Percentiles rank a stretch among this genome's conserved stretches.
These are phyloP conservation scores for Pharus latifolius DNA, from an alignment of 176 grass and related monocot species.

Conservation along the genomic window DNA sequence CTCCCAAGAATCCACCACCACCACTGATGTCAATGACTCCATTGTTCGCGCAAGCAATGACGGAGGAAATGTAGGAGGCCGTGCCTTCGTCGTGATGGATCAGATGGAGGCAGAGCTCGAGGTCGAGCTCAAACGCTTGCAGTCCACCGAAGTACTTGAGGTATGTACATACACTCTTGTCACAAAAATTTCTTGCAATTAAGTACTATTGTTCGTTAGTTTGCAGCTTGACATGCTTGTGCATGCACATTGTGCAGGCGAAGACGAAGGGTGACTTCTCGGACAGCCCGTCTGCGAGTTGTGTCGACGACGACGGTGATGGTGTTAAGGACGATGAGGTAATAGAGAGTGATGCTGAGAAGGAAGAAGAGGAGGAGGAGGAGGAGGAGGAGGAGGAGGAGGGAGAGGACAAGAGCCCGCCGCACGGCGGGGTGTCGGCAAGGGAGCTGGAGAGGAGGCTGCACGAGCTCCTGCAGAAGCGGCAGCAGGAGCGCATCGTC, in stretches of 20 bases:
- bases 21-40: conserved; percentile 28
- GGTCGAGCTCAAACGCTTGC: conserved; percentile 40
- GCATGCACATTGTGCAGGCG: conserved; percentile 4
- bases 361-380: not conserved
- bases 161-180: not conserved
- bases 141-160: conserved; percentile 25
- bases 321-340: not conserved
- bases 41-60: conserved; percentile 19
- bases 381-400: not conserved
- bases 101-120: conserved; percentile 72
- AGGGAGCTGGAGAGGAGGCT: conserved; percentile 70
- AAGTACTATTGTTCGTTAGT: no score
- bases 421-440: conserved; percentile 66
- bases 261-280: conserved; percentile 2
- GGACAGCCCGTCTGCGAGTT: conserved; percentile 20
- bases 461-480: conserved; percentile 66
- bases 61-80: no score
- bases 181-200: no score
- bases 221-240: not conserved
- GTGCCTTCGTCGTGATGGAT: conserved; percentile 23
- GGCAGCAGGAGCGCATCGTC: conserved; percentile 84
- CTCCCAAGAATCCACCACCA: conserved; percentile 19
- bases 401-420: conserved; percentile 11
- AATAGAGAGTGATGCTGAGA: not conserved
- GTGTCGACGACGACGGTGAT: conserved; percentile 12